These are phyloP conservation scores for Epipyxis sp. DNA, from an alignment of 108 stramenopile genomes.

Conservation along the genomic window DNA sequence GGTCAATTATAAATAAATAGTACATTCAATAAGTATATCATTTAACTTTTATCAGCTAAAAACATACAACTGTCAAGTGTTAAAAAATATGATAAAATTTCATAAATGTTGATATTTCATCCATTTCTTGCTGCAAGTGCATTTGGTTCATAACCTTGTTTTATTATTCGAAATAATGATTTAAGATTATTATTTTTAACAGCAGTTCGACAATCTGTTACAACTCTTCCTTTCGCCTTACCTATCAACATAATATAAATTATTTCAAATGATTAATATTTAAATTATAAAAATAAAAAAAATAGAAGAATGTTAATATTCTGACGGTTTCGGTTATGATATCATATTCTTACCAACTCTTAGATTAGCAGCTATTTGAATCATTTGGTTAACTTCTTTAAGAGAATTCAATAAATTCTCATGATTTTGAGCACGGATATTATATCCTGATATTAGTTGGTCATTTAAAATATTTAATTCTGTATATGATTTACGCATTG, in stretches of 20 bases:
- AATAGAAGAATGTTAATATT: too few relatives aligned
- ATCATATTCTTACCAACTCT: constrained; percentile 42
- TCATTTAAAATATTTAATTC: constrained; percentile 51
- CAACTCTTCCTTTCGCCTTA: constrained; percentile 46
- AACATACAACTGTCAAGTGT: too few relatives aligned
- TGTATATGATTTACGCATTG: constrained; percentile 50
- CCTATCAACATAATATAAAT: too few relatives aligned
- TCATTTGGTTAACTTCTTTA: constrained; percentile 55
- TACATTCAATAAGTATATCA: too few relatives aligned
- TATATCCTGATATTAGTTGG: constrained; percentile 55
- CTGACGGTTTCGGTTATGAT: too few relatives aligned
- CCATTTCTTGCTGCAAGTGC: too few relatives aligned
- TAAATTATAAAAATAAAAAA: too few relatives aligned
- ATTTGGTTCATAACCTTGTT: constrained; percentile 18
- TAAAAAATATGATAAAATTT: too few relatives aligned
- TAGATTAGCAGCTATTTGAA: constrained; percentile 53
- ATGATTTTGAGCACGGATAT: constrained; percentile 58
- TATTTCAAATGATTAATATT: too few relatives aligned
- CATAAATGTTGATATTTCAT: too few relatives aligned
- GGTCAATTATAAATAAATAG: too few relatives aligned
- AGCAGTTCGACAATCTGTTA: constrained; percentile 45
- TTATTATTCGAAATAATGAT: constrained; percentile 5
- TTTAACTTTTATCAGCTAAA: too few relatives aligned
- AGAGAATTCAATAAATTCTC: constrained; percentile 44
- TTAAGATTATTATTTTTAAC: constrained; percentile 42